Evolutionary conservation across 306 rosid species (phyloP), one percentile per base, ranked within the genome.

Genomic region (Quercus parvula): DNA sequence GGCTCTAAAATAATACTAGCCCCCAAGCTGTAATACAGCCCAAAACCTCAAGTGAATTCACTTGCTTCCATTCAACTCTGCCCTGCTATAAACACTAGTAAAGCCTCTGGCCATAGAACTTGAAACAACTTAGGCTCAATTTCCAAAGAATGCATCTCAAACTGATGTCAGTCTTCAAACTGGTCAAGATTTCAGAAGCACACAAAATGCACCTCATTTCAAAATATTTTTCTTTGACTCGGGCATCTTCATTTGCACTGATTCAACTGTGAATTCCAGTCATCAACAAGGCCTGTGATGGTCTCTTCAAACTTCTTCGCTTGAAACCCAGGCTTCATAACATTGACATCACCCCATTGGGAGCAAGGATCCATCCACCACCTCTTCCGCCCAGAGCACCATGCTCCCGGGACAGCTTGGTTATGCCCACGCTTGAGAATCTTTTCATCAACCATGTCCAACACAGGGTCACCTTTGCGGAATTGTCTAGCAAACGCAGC

Each of bases 351-450:
- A 35, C 95, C 90, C 98, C 99, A 92, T 22, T 87, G 91, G 46
- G 97, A 84, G 83, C 99, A 92, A 0, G 98, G 98, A 90, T 91
- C 98, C 58, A 73, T 80, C 95, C 90, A 90, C 98, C 99, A 87
- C 77, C 85, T 84, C 77, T 78, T 86, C 87, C 90, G 61, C 55
- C 94, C 95, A 0, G 92, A 76, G 82, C 99, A 94, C 99, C 97
- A 92, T 4, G 91, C 94, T 28, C 97, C 97, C 0, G 92, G 97
- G 81, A 81, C 77, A 18, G 87, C 88, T 67, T 31, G 84, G 19
- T 89, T 79, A 12, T 38, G 71, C 64, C 90, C 83, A 2, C 99
- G 98, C 77, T 41, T 85, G 81, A 95, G 97, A 83, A 95, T 88
- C 79, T 78, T 90, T 79, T 62, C 68, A 56, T 95, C 99, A 7